A percentile compares a stretch with the other conserved stretches of the same genome.
Evolutionary conservation across 2,329 filamentous ascomycete genomes (phyloP).

Genomic region (Stachybotrys chlorohalonatus): DNA sequence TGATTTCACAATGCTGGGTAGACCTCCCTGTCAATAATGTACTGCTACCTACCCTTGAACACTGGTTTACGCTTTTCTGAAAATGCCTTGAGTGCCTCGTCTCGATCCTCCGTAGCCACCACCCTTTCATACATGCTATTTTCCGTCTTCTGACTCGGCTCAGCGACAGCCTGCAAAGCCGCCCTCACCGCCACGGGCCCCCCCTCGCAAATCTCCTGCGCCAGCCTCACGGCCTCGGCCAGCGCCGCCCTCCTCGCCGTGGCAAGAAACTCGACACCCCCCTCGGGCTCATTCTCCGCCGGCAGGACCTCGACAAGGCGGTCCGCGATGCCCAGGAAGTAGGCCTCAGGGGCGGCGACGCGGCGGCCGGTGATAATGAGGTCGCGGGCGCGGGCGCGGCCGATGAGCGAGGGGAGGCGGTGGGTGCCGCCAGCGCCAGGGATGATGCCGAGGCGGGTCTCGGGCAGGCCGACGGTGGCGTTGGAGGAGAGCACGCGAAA

Average conservation of each 20-base stretch:
- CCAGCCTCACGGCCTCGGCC: slow-evolving; percentile 67
- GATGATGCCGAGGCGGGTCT: slow-evolving; percentile 88
- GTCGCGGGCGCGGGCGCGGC: slow-evolving; percentile 73
- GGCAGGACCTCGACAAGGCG: slow-evolving; percentile 73
- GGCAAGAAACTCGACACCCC: slow-evolving; percentile 34
- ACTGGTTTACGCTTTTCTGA: slow-evolving; percentile 51
- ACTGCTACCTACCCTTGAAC: slow-evolving; percentile 34
- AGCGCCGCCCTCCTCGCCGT: slow-evolving; percentile 60
- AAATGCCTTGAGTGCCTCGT: slow-evolving; percentile 85
- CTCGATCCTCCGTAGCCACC: slow-evolving; percentile 72
- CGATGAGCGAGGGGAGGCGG: slow-evolving; percentile 74
- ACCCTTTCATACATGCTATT: slow-evolving; percentile 80
- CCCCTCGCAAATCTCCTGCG: slow-evolving; percentile 79
- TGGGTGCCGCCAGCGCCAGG: slow-evolving; percentile 91
- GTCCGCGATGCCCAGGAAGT: slow-evolving; percentile 85
- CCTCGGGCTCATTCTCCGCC: slow-evolving; percentile 34
- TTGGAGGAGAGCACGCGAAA: slow-evolving; percentile 80
- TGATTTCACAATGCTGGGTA: too few species aligned
- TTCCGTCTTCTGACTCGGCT: slow-evolving; percentile 68
- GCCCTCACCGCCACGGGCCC: slow-evolving; percentile 76
- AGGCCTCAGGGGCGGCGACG: slow-evolving; percentile 75
- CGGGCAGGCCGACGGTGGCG: slow-evolving; percentile 73
- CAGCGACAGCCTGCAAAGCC: slow-evolving; percentile 67
- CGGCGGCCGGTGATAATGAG: slow-evolving; percentile 84
- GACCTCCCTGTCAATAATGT: too few species aligned